Base-by-base conservation (phyloP, 1,284 basidiomycete species). In the Rhodotorula sp. region DNA sequence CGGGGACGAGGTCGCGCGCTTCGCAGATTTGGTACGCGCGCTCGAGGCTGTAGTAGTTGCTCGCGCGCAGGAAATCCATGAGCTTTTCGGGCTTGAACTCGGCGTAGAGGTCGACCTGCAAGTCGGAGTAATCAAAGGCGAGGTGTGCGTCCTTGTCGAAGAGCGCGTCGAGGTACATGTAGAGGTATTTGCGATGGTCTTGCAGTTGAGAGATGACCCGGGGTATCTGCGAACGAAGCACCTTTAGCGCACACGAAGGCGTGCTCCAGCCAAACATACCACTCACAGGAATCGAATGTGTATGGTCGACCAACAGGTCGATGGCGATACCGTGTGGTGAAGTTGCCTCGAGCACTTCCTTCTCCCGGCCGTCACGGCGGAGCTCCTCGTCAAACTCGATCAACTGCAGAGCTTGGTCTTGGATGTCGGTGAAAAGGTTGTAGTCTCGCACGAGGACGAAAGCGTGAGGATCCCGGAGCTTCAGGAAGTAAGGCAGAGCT, bases 371-470 rank as follows among this genome's bases (percentile, higher is more conserved):
- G 16, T 26, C 54, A 15, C 54, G n/a, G 77, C 87, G 87, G 43
- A 95, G 83, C 79, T 95, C 92, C 73, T 92, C 89, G 77, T 99
- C 95, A 74, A 99, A 98, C 78, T 97, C 91, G 38, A 99, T 90
- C 0, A 99, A 86, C 19, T 93, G 84, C 1, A 97, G 83, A 1
- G 92, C 93, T 81, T 97, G 93, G 79, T 98, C 93, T 79, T 93
- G 90, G 1, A 99, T 91, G 57, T 93, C 93, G 28, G 93, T 93
- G 81, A 97, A 98, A 2, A 99, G 85, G 76, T 97, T 97, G 80
- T 98, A 86, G 68, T 97, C 93, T 57, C 90, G 86, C 74, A 99
- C 97, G 65, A 99, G 88, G 75, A 95, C 90, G 80, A 99, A 97
- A 3, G 98, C 95, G 76, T 93, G 90, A 3, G 93, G 88, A 62